A percentile compares a stretch with the other conserved stretches of the same genome.
Conservation (phyloP, 768 basidiomycete species). For the Favolaschia claudopus region DNA sequence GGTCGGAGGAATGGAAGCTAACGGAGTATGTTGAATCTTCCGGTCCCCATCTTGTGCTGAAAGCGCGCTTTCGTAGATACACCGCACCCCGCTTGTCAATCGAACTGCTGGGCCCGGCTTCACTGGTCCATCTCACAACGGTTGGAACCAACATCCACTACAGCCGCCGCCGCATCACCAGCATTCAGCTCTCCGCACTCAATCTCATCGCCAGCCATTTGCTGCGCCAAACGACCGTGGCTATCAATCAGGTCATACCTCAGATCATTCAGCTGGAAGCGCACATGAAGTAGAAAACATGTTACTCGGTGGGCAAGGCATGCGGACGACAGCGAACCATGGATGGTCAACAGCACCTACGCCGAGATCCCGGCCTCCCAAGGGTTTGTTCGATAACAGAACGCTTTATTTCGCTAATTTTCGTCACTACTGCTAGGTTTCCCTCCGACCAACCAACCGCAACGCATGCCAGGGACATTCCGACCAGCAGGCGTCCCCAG, state of each 20-base stretch:
- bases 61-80: constrained; percentile 53
- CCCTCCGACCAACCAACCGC: constrained; percentile 39
- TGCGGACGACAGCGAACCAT: constrained; percentile 32
- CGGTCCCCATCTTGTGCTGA: not conserved
- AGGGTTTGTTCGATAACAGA: too few species aligned
- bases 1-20: constrained; percentile 71
- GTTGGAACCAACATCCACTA: constrained; percentile 43
- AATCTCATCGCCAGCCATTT: constrained; percentile 60
- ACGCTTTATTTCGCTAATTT: constrained; percentile 39
- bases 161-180: constrained; percentile 38
- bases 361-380: constrained; percentile 30
- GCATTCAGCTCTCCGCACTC: constrained; percentile 41
- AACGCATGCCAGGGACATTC: constrained; percentile 50
- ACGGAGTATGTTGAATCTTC: constrained; percentile 52
- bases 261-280: constrained; percentile 67
- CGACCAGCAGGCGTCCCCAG: constrained; percentile 47
- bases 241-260: constrained; percentile 53
- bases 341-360: constrained; percentile 46
- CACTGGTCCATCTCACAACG: constrained; percentile 31
- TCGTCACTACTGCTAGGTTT: too few species aligned
- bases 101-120: constrained; percentile 48
- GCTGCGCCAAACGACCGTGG: constrained; percentile 46
- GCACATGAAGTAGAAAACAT: constrained; percentile 77
- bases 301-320: constrained; percentile 44
- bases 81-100: constrained; percentile 70